phyloP scores from a whole-genome alignment of 768 basidiomycete genomes.

The Tremella fuciformis region DNA sequence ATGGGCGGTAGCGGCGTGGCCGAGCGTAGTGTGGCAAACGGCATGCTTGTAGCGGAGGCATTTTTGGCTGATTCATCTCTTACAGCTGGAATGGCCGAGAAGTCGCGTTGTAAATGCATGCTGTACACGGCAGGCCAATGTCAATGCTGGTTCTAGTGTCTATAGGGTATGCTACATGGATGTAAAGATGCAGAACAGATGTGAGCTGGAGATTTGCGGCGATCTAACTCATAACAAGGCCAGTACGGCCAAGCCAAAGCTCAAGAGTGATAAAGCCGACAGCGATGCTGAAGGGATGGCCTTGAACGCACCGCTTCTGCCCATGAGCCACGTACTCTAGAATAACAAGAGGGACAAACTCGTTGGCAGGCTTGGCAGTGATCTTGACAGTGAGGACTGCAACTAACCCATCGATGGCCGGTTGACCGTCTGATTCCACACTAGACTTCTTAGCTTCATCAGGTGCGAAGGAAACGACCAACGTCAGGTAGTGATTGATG shows the following conservation, averaged over 20 bases:
- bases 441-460: slow-evolving; percentile 8
- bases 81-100: too few relatives aligned
- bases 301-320: background rate
- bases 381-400: slow-evolving; percentile 74
- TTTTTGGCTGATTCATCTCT: slow-evolving; percentile 2
- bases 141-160: background rate
- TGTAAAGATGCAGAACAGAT: background rate
- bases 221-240: background rate
- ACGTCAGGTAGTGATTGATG: slow-evolving; percentile 52
- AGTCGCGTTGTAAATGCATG: too few relatives aligned
- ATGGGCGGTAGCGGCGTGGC: slow-evolving; percentile 1
- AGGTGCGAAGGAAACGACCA: slow-evolving; percentile 4
- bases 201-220: background rate
- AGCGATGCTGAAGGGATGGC: too few relatives aligned
- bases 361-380: slow-evolving; percentile 40
- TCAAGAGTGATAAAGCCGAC: background rate
- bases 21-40: background rate
- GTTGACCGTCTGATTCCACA: slow-evolving; percentile 32
- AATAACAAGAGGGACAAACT: too few relatives aligned
- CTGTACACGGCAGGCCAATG: too few relatives aligned
- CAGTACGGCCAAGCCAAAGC: background rate
- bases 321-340: background rate
- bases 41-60: slow-evolving; percentile 1
- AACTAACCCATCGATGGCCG: slow-evolving; percentile 75
- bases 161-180: slow-evolving; percentile 5